Evolutionary conservation across 768 basidiomycete species (phyloP).

Genomic region (Chiua virens): DNA sequence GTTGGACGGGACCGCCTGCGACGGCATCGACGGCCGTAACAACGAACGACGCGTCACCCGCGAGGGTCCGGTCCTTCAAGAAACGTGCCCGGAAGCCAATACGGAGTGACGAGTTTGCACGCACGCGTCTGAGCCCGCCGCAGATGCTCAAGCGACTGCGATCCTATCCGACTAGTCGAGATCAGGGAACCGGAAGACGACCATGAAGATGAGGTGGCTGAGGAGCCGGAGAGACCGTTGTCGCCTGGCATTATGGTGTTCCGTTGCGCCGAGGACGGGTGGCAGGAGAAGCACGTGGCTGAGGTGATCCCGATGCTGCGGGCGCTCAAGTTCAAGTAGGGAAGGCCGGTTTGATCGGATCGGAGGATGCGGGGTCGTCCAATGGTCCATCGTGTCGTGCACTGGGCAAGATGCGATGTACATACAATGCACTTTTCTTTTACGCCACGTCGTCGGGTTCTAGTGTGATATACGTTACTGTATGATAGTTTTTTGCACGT

Average conservation of each 20-base stretch:
- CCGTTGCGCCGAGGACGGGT: conserved; percentile 10
- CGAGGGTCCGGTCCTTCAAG: not conserved
- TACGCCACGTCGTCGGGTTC: not conserved
- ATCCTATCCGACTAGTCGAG: not conserved
- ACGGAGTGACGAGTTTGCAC: not conserved
- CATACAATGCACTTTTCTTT: not conserved
- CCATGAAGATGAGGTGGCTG: not conserved
- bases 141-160: conserved; percentile 2
- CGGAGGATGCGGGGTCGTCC: not conserved
- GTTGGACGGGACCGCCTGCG: conserved; percentile 24
- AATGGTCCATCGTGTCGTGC: not conserved
- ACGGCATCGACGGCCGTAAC: not conserved
- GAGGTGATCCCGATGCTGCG: conserved; percentile 34
- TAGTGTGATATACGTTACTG: too few species aligned
- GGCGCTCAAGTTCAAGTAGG: conserved; percentile 22
- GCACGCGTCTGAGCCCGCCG: not conserved
- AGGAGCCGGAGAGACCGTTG: not conserved
- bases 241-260: conserved; percentile 6
- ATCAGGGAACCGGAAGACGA: not conserved
- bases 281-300: conserved; percentile 23
- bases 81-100: conserved; percentile 1
- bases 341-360: not conserved
- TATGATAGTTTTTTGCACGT: too few species aligned
- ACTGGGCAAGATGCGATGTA: not conserved
- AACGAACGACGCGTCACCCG: not conserved